phyloP scores from a whole-genome alignment of 73 alveolate genomes.

The Halteria grandinella region DNA sequence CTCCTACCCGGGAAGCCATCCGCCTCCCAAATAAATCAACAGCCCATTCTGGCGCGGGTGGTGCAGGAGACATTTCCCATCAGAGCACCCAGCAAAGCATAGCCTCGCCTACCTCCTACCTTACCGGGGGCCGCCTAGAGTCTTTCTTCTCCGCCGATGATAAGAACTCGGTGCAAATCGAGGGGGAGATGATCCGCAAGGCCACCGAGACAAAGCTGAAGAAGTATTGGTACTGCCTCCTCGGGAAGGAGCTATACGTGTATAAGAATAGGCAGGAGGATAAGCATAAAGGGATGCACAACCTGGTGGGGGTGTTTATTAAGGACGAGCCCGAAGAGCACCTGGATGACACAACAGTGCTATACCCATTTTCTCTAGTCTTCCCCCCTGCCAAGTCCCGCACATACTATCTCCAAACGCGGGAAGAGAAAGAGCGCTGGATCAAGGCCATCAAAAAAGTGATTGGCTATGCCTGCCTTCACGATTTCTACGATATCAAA shows the following conservation, averaged over 20 bases:
- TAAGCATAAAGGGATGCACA: slow-evolving; percentile 85
- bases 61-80: background rate
- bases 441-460: slow-evolving; percentile 78
- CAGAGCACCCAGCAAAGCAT: slow-evolving; percentile 1
- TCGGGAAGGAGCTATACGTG: slow-evolving; percentile 80
- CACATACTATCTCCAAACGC: slow-evolving; percentile 72
- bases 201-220: slow-evolving; percentile 77
- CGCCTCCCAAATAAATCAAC: slow-evolving; percentile 39
- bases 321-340: slow-evolving; percentile 77
- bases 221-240: slow-evolving; percentile 80
- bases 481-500: slow-evolving; percentile 85
- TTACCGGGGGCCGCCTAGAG: slow-evolving; percentile 7
- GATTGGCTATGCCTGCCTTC: slow-evolving; percentile 84
- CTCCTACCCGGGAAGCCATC: slow-evolving; percentile 40
- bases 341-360: slow-evolving; percentile 59
- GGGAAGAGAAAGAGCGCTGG: slow-evolving; percentile 82
- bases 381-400: slow-evolving; percentile 80
- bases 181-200: slow-evolving; percentile 81
- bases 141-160: slow-evolving; percentile 34
- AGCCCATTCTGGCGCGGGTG: background rate
- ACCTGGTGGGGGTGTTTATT: slow-evolving; percentile 75
- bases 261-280: slow-evolving; percentile 73
- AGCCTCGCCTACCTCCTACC: slow-evolving; percentile 33
- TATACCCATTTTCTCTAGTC: slow-evolving; percentile 79
- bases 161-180: slow-evolving; percentile 62